phyloP scores from a whole-genome alignment of 2,329 filamentous ascomycete genomes.

The Pestalotiopsis sp. region DNA sequence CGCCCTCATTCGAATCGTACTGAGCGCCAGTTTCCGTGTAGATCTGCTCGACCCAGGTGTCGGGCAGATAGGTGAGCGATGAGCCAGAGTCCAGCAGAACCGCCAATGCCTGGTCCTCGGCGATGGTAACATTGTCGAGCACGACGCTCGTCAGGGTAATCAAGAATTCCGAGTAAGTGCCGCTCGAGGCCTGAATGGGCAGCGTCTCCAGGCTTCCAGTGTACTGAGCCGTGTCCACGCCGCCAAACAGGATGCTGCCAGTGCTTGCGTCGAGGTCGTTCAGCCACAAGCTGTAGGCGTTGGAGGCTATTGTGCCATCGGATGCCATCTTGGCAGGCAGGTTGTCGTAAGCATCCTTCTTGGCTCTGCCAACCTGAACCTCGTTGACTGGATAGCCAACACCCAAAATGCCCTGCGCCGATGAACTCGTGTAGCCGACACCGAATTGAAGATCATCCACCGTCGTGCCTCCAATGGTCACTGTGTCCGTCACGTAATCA shows the following conservation, averaged over 20 bases:
- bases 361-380: conserved; percentile 65
- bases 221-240: conserved; percentile 70
- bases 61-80: conserved; percentile 68
- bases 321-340: conserved; percentile 67
- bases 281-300: conserved; percentile 75
- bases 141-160: conserved; percentile 68
- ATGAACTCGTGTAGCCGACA: conserved; percentile 66
- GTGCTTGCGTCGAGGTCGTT: conserved; percentile 69
- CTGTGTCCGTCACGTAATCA: conserved; percentile 78
- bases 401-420: conserved; percentile 76
- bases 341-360: conserved; percentile 64
- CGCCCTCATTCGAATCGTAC: conserved; percentile 54
- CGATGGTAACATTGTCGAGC: conserved; percentile 45
- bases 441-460: conserved; percentile 70
- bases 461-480: conserved; percentile 59
- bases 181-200: conserved; percentile 61
- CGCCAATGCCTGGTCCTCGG: conserved; percentile 55
- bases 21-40: conserved; percentile 47
- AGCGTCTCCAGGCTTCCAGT: conserved; percentile 65
- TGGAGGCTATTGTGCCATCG: conserved; percentile 63
- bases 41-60: conserved; percentile 47
- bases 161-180: conserved; percentile 64
- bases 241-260: conserved; percentile 75
- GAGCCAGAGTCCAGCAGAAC: conserved; percentile 75
- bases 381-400: conserved; percentile 84